Evolutionary conservation across 176 grass and related monocot species (phyloP).

Genomic region (Typha latifolia): DNA sequence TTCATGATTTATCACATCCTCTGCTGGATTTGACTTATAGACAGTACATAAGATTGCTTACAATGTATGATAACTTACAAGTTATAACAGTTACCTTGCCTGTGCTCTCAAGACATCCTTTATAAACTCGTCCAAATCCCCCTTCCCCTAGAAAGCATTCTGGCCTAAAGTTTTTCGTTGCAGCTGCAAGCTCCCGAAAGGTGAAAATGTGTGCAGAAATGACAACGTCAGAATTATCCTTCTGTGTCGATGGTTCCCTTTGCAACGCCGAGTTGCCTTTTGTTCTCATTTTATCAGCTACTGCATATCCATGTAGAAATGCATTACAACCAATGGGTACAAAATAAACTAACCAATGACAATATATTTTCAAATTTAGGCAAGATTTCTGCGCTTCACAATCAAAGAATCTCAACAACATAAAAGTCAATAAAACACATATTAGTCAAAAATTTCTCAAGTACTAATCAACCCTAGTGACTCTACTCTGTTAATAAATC

Average conservation of each 20-base stretch:
- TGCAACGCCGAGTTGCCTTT: slow-evolving; percentile 26
- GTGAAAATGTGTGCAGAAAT: slow-evolving; percentile 79
- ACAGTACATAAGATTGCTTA: not conserved
- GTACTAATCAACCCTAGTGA: too few species aligned
- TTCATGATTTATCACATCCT: slow-evolving; percentile 7
- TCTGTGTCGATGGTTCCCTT: slow-evolving; percentile 33
- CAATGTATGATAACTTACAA: too few species aligned
- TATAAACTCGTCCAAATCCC: slow-evolving; percentile 85
- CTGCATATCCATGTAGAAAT: slow-evolving; percentile 18
- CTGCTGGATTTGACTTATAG: not conserved
- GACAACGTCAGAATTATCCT: slow-evolving; percentile 31
- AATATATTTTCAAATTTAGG: not conserved
- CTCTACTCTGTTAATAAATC: too few species aligned
- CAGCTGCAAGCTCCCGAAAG: slow-evolving; percentile 64
- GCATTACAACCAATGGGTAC: not conserved
- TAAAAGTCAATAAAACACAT: not conserved
- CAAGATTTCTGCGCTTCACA: not conserved
- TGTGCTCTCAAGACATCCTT: slow-evolving; percentile 53
- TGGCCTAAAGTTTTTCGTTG: slow-evolving; percentile 74
- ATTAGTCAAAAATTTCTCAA: not conserved
- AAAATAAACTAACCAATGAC: not conserved
- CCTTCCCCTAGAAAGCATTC: slow-evolving; percentile 86
- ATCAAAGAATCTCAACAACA: too few species aligned
- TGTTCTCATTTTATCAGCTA: slow-evolving; percentile 18
- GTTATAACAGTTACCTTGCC: slow-evolving; percentile 42